These are phyloP conservation scores for Grosmannia huntii DNA, from an alignment of 2,329 filamentous ascomycete genomes.

Conservation along the genomic window DNA sequence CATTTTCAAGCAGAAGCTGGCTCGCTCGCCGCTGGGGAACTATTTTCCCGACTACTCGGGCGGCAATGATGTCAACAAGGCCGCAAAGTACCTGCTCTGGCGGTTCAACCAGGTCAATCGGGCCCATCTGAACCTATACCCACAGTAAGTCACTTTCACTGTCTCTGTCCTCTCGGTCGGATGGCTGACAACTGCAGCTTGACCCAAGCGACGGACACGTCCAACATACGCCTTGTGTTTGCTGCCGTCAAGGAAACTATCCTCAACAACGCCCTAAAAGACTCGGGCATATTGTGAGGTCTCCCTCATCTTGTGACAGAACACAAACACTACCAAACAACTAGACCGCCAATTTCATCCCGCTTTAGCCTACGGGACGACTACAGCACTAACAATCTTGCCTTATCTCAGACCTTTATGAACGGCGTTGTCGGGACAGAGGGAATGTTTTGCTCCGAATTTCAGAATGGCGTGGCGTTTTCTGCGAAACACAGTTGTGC, in stretches of 20 bases:
- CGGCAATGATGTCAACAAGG: conserved; percentile 94
- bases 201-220: conserved; percentile 97
- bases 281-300: conserved; percentile 84
- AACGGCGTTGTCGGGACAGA: conserved; percentile 1
- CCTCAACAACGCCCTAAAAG: conserved; percentile 92
- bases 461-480: conserved; percentile 1
- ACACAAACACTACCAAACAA: background rate
- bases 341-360: background rate
- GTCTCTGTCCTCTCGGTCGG: background rate
- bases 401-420: background rate
- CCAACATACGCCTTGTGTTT: conserved; percentile 94
- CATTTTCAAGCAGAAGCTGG: conserved; percentile 90
- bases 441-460: background rate
- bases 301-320: background rate
- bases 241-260: conserved; percentile 98
- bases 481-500: background rate
- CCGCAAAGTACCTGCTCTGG: conserved; percentile 95
- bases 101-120: conserved; percentile 98
- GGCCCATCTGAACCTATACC: conserved; percentile 90
- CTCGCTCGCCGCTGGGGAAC: conserved; percentile 76
- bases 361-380: background rate
- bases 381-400: background rate
- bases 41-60: conserved; percentile 98
- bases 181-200: conserved; percentile 43
- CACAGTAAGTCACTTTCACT: conserved; percentile 57